Conservation (phyloP, 768 basidiomycete genomes). For the Pleurotus eryngii region DNA sequence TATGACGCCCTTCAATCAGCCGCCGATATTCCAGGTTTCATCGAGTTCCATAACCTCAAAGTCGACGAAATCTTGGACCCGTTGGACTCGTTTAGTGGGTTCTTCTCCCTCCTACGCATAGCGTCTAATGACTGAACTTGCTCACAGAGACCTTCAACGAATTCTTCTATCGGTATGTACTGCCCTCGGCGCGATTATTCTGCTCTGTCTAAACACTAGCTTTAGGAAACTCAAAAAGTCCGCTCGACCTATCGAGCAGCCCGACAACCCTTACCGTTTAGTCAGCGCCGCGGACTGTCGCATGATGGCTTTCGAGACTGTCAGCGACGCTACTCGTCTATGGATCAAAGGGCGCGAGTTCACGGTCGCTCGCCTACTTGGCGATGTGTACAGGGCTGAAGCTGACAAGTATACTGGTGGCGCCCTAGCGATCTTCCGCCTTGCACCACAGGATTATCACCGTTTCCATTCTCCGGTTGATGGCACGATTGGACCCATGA, state of each 20-base stretch:
- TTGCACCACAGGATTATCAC: constrained; percentile 95
- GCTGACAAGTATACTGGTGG: constrained; percentile 75
- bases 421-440: constrained; percentile 82
- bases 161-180: constrained; percentile 73
- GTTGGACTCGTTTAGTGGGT: constrained; percentile 76
- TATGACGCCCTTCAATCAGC: constrained; percentile 86
- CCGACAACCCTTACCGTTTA: constrained; percentile 71
- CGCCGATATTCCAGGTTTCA: constrained; percentile 80
- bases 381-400: constrained; percentile 69
- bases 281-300: constrained; percentile 95
- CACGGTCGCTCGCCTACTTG: constrained; percentile 73
- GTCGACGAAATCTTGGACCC: constrained; percentile 83
- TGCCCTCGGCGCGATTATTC: too few species aligned
- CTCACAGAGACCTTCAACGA: constrained; percentile 83
- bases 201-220: not conserved
- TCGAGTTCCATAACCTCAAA: constrained; percentile 86
- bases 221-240: constrained; percentile 79
- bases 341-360: constrained; percentile 99
- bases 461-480: constrained; percentile 89
- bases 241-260: constrained; percentile 72
- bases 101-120: not conserved
- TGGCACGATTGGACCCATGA: constrained; percentile 79
- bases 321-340: constrained; percentile 78
- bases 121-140: not conserved
- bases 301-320: constrained; percentile 90